A percentile compares a stretch with the other conserved stretches of the same genome.
Evolutionary conservation across 495 filamentous ascomycete species (phyloP).

Genomic region (Hypoxylon perforatum): DNA sequence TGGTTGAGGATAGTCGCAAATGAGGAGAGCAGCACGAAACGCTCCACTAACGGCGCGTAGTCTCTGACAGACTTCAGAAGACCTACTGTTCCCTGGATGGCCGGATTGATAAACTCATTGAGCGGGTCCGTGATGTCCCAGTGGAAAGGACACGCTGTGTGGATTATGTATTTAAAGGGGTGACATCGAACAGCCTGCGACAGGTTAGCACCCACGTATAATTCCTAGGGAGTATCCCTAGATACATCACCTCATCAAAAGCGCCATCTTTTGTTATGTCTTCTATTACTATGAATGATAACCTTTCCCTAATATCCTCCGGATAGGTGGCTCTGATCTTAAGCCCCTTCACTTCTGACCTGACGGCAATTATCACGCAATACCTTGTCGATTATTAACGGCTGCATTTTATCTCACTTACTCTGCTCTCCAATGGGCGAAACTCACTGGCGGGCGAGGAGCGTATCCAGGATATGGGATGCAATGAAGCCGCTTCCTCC

Average conservation of each 20-base stretch:
- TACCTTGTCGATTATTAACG: slow-evolving; percentile 1
- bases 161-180: slow-evolving; percentile 52
- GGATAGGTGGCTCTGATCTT: neutral
- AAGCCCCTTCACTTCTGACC: slow-evolving; percentile 3
- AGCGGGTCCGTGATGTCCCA: slow-evolving; percentile 48
- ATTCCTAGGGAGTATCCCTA: neutral
- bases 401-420: too few species aligned
- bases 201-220: neutral
- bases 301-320: neutral
- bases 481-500: slow-evolving; percentile 11
- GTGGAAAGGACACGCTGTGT: slow-evolving; percentile 57
- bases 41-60: slow-evolving; percentile 47
- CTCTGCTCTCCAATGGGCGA: too few species aligned
- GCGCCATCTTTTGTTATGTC: slow-evolving; percentile 3
- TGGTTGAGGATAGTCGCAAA: too few species aligned
- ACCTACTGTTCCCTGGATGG: slow-evolving; percentile 53
- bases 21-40: too few species aligned
- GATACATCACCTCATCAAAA: slow-evolving; percentile 2
- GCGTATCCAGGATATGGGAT: slow-evolving; percentile 6
- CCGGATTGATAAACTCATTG: slow-evolving; percentile 54
- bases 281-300: slow-evolving; percentile 2
- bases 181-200: slow-evolving; percentile 8
- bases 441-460: slow-evolving; percentile 10
- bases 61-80: slow-evolving; percentile 49
- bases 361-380: neutral